Conservation (phyloP, 140 eudicot genomes). For the Ambrosia hybrid region DNA sequence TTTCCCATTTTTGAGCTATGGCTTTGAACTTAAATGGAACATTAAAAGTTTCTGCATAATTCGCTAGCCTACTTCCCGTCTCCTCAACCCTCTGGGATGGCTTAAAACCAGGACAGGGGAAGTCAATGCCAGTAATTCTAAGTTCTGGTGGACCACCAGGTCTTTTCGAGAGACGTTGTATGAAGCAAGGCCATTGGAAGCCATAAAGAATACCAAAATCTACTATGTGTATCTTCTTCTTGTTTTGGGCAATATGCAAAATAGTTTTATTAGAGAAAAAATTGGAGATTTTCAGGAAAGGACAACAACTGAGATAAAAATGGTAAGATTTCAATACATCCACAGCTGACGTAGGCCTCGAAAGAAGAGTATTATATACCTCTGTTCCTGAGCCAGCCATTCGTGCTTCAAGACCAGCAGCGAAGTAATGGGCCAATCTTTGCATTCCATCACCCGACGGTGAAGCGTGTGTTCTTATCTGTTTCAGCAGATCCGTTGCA, state of each 20-base stretch:
- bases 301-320: constrained; percentile 62
- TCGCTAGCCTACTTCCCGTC: constrained; percentile 70
- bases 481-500: constrained; percentile 66
- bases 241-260: constrained; percentile 46
- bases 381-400: constrained; percentile 78
- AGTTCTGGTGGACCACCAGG: constrained; percentile 89
- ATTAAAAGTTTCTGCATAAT: constrained; percentile 69
- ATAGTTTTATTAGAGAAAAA: constrained; percentile 75
- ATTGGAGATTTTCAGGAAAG: constrained; percentile 65
- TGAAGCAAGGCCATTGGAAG: constrained; percentile 90
- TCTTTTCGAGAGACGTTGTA: constrained; percentile 64
- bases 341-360: constrained; percentile 55
- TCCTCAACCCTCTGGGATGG: constrained; percentile 86
- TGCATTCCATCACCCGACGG: constrained; percentile 84
- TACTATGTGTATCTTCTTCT: constrained; percentile 57
- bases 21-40: constrained; percentile 82
- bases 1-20: constrained; percentile 87
- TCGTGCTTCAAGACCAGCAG: constrained; percentile 86
- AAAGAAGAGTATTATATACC: constrained; percentile 40
- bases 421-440: constrained; percentile 80
- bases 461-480: constrained; percentile 67
- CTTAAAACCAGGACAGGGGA: constrained; percentile 75
- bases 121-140: constrained; percentile 87
- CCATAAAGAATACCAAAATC: constrained; percentile 86
- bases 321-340: constrained; percentile 76